phyloP scores from a whole-genome alignment of 345 rosid genomes.

The Pseudoturritis turrita region DNA sequence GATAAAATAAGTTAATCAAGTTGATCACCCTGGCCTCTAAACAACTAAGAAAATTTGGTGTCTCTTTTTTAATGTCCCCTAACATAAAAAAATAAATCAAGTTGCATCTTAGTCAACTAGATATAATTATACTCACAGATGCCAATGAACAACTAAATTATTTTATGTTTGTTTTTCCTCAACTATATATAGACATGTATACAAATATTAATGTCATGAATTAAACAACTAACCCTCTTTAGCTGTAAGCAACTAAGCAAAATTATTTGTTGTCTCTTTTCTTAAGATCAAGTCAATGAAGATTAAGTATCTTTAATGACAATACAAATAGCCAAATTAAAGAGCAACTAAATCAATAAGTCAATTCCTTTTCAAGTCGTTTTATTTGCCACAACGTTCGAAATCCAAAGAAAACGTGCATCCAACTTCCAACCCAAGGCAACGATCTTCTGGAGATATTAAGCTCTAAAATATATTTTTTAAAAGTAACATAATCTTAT shows the following conservation, averaged over 20 bases:
- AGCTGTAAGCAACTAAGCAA: not conserved
- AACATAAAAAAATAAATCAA: not conserved
- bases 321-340: not conserved
- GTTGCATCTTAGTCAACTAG: not conserved
- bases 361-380: too few species aligned
- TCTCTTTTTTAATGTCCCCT: not conserved
- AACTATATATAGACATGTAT: too few species aligned
- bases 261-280: not conserved
- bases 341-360: not conserved
- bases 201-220: not conserved
- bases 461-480: too few species aligned
- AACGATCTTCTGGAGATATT: too few species aligned
- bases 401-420: not conserved
- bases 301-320: not conserved
- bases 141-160: not conserved
- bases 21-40: not conserved
- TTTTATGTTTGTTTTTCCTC: too few species aligned
- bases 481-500: too few species aligned
- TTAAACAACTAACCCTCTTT: not conserved
- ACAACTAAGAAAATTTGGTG: not conserved
- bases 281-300: not conserved
- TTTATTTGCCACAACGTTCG: too few species aligned
- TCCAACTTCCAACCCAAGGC: too few species aligned
- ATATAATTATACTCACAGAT: not conserved
- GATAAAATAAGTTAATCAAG: not conserved